These are phyloP conservation scores for Tagetes erecta DNA, from an alignment of 129 eudicot genomes.

Conservation along the genomic window DNA sequence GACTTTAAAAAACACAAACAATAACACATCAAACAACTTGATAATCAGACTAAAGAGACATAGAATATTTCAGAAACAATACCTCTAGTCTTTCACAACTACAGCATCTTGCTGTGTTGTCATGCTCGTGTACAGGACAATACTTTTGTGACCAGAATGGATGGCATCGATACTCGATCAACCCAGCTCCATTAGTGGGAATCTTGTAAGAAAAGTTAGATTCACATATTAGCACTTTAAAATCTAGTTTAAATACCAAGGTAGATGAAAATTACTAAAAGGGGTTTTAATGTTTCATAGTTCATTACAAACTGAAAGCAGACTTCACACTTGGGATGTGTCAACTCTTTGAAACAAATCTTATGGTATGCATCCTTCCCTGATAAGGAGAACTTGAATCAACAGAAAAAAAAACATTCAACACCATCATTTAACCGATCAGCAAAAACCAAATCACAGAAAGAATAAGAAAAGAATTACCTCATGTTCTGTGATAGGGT, in stretches of 20 bases:
- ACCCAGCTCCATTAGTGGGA: constrained; percentile 87
- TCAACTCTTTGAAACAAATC: constrained; percentile 86
- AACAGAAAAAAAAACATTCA: constrained; percentile 41
- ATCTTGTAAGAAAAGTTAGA: constrained; percentile 46
- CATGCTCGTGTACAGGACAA: constrained; percentile 93
- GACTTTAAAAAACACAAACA: constrained; percentile 49
- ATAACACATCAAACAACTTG: constrained; percentile 2
- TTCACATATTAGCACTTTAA: constrained; percentile 22
- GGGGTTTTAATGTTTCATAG: neutral
- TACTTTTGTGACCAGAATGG: constrained; percentile 99
- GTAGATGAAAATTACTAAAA: constrained; percentile 10
- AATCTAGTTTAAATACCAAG: neutral
- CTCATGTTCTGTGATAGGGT: constrained; percentile 90
- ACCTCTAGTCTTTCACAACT: constrained; percentile 99
- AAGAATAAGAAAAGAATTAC: constrained; percentile 35
- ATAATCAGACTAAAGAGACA: constrained; percentile 3
- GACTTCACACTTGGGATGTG: constrained; percentile 94
- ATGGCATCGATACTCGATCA: constrained; percentile 97
- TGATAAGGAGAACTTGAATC: constrained; percentile 93
- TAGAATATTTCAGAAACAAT: constrained; percentile 7
- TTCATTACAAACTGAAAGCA: constrained; percentile 87
- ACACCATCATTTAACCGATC: constrained; percentile 20
- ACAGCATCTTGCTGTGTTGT: constrained; percentile 89
- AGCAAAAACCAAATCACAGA: constrained; percentile 7
- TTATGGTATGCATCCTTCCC: constrained; percentile 94